Evolutionary conservation across 208 protist species (phyloP), one percentile per base, ranked within the genome.

Genomic region (Borovskyia barvae): DNA sequence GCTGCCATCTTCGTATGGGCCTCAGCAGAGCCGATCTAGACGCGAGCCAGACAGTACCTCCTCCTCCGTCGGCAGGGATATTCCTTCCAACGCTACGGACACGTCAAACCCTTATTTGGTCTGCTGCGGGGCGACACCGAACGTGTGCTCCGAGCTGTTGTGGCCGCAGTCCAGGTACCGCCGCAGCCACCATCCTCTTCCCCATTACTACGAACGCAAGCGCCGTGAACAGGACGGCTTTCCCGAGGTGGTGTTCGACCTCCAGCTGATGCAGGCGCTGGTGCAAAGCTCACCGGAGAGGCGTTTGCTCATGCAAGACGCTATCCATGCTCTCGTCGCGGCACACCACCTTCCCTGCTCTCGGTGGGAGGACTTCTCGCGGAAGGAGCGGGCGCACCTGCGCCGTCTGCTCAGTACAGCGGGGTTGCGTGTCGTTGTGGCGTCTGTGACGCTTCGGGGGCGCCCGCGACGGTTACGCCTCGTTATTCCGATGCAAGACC

Each of bases 251-350:
- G 40, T 75, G n/a, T 82, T 94, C 50, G 82, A 89, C 49, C 46
- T 73, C 5, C 55, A 60, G 9, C 50, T 84, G 25, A 62, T 82
- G 14, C 66, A 71, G 26, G 53, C 71, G 41, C 61, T 90, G 9
- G 64, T 94, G 0, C 36, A 74, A 43, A 53, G 71, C 14, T 80
- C 87, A 9, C 84, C 87, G 8, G 82, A 90, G 48, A 65, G 64
- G 6, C 70, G 71, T 35, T 61, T 94, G 30, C 67, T 94, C 3
- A 58, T 80, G 33, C 62, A 75, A 45, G 87, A 94, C 57, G 84
- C 84, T 6, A 43, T 90, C 17, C 79, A 90, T 45, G 77, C 82
- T 20, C 59, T 92, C 9, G 65, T 90, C 29, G 50, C 56, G 3
- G 72, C 80, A 1, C 82, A 91, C 59, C 55, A 57, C 17, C 42